Evolutionary conservation across 148 eudicot genomes (phyloP).

Genomic region (Heliosperma pusillum): DNA sequence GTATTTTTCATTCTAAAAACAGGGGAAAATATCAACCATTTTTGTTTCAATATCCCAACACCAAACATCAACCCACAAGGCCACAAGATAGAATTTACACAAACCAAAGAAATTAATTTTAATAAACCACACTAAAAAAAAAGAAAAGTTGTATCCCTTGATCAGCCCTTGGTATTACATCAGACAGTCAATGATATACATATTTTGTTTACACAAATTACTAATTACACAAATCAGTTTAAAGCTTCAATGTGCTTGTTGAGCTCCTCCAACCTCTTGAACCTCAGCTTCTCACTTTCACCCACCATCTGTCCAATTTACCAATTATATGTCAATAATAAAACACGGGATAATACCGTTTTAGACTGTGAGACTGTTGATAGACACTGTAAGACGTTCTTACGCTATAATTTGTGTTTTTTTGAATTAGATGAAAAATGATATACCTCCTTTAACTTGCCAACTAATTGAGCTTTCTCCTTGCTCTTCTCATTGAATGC

Average conservation of each 20-base stretch:
- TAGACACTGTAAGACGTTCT: too few relatives aligned
- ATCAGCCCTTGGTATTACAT: conserved; percentile 1
- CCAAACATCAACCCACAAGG: conserved; percentile 6
- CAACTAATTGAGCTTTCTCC: conserved; percentile 53
- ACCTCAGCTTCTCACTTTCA: conserved; percentile 57
- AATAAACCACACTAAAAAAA: conserved; percentile 17
- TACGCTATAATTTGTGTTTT: too few relatives aligned
- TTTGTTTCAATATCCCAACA: neutral
- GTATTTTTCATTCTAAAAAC: too few relatives aligned
- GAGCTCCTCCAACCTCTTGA: conserved; percentile 61
- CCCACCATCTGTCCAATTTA: conserved; percentile 38
- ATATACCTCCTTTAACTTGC: conserved; percentile 58
- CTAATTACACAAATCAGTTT: conserved; percentile 16
- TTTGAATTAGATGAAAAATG: neutral
- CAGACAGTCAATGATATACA: conserved; percentile 16
- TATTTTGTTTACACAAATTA: neutral
- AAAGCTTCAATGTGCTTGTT: conserved; percentile 55
- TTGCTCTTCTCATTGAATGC: conserved; percentile 54
- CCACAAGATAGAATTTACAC: conserved; percentile 15
- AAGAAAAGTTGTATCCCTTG: neutral
- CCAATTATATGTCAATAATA: conserved; percentile 1
- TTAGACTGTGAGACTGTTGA: too few relatives aligned
- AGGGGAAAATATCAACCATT: too few relatives aligned
- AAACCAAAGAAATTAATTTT: conserved; percentile 18
- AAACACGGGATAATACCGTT: too few relatives aligned